Conservation (phyloP, 768 basidiomycete genomes). For the Suillus lakei region DNA sequence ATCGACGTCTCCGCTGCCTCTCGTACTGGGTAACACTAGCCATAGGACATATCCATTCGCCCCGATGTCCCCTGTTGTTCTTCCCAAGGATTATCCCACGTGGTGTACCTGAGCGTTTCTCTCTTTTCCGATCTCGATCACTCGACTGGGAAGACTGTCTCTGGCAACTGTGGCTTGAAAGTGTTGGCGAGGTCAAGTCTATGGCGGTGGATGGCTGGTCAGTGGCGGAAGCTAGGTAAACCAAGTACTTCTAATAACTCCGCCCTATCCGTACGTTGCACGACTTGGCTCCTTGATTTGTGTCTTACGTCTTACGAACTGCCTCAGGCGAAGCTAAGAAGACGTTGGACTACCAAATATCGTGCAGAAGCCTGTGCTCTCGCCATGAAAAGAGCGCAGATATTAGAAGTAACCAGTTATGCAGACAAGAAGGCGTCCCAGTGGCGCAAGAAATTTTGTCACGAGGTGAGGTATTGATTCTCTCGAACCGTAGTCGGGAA, state of each 20-base stretch:
- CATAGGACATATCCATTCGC: conserved; percentile 44
- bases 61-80: conserved; percentile 49
- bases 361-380: conserved; percentile 59
- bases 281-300: conserved; percentile 6
- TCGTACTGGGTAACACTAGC: conserved; percentile 34
- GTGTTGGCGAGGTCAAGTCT: conserved; percentile 43
- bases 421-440: conserved; percentile 48
- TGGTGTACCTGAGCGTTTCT: conserved; percentile 70
- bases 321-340: conserved; percentile 44
- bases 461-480: conserved; percentile 39
- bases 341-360: conserved; percentile 51
- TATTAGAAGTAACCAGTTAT: conserved; percentile 37
- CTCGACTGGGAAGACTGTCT: conserved; percentile 69
- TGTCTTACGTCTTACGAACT: not conserved
- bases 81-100: conserved; percentile 46
- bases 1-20: conserved; percentile 20
- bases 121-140: conserved; percentile 46
- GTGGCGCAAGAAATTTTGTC: conserved; percentile 64
- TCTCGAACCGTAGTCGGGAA: not conserved
- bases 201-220: not conserved
- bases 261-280: conserved; percentile 1
- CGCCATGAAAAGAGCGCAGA: conserved; percentile 43
- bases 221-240: not conserved
- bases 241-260: not conserved
- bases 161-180: conserved; percentile 66